These are phyloP conservation scores for Lupinus albus DNA, from an alignment of 306 rosid genomes.

Conservation along the genomic window DNA sequence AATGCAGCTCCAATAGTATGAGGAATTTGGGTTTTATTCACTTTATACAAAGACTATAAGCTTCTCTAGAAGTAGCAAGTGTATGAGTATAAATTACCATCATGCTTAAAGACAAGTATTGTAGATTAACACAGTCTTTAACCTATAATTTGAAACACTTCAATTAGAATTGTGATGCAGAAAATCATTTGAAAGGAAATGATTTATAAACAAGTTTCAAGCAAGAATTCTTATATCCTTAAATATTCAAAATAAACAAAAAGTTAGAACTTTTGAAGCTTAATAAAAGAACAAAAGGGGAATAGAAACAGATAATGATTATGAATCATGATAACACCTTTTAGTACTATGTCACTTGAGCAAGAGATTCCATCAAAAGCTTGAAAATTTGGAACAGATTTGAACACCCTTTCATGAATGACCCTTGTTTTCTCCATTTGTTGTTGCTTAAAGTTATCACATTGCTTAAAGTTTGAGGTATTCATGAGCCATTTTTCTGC, in stretches of 20 bases:
- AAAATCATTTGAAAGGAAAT: constrained; percentile 4
- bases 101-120: too few relatives aligned
- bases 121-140: too few relatives aligned
- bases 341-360: constrained; percentile 66
- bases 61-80: background rate
- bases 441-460: constrained; percentile 58
- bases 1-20: background rate
- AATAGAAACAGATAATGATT: constrained; percentile 30
- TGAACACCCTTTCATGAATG: constrained; percentile 63
- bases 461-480: constrained; percentile 32
- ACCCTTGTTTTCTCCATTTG: constrained; percentile 67
- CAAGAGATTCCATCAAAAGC: constrained; percentile 55
- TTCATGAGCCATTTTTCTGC: constrained; percentile 97
- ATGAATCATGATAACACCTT: constrained; percentile 60
- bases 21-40: background rate
- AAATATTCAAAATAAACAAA: background rate
- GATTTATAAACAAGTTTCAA: background rate
- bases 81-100: constrained; percentile 4
- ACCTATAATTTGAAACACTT: background rate
- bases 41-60: background rate
- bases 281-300: constrained; percentile 35
- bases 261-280: constrained; percentile 3
- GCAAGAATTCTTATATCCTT: background rate
- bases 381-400: constrained; percentile 52
- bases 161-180: background rate